Percentiles rank a stretch among this genome's conserved stretches.
Evolutionary conservation across 2,329 filamentous ascomycete species (phyloP).

Genomic region (Aureobasidium sp.): DNA sequence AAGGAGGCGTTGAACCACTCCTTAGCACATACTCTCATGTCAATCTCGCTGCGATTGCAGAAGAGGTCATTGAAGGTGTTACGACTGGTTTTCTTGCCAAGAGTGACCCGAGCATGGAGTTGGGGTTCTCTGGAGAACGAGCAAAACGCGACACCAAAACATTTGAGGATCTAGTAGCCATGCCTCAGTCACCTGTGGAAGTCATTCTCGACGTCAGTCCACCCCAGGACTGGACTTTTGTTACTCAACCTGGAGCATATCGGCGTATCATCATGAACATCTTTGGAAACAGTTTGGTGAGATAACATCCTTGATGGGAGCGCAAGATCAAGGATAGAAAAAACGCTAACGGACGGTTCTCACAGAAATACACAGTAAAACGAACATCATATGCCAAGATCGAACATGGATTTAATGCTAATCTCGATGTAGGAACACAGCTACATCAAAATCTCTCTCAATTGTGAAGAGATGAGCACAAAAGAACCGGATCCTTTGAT

Average conservation of each 20-base stretch:
- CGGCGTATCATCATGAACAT: constrained; percentile 37
- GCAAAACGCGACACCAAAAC: constrained; percentile 12
- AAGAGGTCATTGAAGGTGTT: constrained; percentile 47
- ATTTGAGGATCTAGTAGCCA: constrained; percentile 20
- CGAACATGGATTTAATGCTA: neutral
- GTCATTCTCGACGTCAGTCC: constrained; percentile 32
- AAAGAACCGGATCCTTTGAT: neutral
- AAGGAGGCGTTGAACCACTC: constrained; percentile 16
- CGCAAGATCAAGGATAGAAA: neutral
- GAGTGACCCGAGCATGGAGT: constrained; percentile 15
- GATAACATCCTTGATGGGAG: neutral
- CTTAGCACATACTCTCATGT: constrained; percentile 24
- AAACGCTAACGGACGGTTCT: neutral
- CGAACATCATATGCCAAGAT: neutral
- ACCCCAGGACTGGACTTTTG: constrained; percentile 32
- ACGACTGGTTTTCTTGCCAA: constrained; percentile 40
- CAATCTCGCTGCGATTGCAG: constrained; percentile 38
- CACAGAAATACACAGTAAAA: constrained; percentile 29
- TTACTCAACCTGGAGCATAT: constrained; percentile 34
- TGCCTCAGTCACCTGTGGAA: constrained; percentile 30
- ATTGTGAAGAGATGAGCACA: constrained; percentile 15
- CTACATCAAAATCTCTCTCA: constrained; percentile 26
- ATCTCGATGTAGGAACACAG: constrained; percentile 20
- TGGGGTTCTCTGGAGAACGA: neutral
- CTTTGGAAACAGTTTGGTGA: constrained; percentile 33